A percentile compares a stretch with the other conserved stretches of the same genome.
These are phyloP conservation scores for Plasmodium gallinaceum DNA, from an alignment of 169 alveolate species.

Conservation along the genomic window DNA sequence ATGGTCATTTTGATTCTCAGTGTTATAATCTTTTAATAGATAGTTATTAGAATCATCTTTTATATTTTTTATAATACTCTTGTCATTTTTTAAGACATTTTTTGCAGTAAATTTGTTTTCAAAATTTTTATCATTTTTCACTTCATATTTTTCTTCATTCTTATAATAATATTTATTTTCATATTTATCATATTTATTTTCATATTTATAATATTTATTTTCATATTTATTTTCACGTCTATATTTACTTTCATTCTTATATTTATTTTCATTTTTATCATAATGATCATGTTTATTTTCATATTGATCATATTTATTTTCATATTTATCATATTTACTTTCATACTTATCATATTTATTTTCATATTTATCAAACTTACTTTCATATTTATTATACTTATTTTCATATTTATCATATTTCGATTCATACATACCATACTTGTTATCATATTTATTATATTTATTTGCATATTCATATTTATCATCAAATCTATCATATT, in stretches of 20 bases:
- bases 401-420: slow-evolving; percentile 9
- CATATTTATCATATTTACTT: background rate
- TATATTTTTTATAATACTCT: background rate
- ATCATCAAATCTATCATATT: background rate
- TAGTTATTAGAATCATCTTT: background rate
- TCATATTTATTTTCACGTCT: background rate
- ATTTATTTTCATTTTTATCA: background rate
- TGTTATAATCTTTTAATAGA: background rate
- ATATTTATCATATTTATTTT: background rate
- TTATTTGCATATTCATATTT: background rate
- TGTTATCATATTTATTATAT: background rate
- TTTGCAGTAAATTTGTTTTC: too few species aligned
- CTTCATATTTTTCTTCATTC: too few species aligned
- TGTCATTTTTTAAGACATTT: background rate
- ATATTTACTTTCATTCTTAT: background rate
- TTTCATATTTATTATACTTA: background rate
- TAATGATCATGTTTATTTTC: background rate
- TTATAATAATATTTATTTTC: too few species aligned
- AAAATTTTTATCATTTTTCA: too few species aligned
- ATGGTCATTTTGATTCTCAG: background rate
- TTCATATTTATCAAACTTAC: background rate
- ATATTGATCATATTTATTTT: background rate
- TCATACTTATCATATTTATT: background rate
- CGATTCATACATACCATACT: background rate
- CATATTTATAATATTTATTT: background rate